Evolutionary conservation across 1,284 basidiomycete species (phyloP).

Genomic region (Sanghuangporus sanghuang): DNA sequence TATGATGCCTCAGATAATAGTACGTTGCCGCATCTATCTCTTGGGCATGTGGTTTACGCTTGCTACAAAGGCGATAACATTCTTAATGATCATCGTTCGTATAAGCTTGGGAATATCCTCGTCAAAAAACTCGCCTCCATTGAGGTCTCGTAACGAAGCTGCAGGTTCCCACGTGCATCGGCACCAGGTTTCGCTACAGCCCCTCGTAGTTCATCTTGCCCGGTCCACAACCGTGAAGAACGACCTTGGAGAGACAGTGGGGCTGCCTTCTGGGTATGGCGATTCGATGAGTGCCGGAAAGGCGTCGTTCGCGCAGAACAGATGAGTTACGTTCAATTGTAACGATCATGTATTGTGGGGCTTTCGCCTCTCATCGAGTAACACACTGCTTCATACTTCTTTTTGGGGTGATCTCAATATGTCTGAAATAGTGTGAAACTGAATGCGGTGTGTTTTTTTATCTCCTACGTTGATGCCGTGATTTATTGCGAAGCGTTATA

Average conservation of each 20-base stretch:
- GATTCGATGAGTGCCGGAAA: not conserved
- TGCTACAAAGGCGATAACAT: slow-evolving; percentile 26
- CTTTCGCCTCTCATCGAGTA: not conserved
- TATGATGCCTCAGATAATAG: slow-evolving; percentile 24
- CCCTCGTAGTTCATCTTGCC: not conserved
- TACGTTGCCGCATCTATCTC: not conserved
- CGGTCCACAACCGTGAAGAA: not conserved
- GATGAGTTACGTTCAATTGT: not conserved
- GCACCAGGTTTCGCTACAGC: not conserved
- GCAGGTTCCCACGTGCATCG: not conserved
- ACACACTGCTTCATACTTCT: not conserved
- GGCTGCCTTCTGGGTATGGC: not conserved
- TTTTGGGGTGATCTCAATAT: not conserved
- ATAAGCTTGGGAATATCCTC: slow-evolving; percentile 27
- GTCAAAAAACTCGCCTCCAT: not conserved
- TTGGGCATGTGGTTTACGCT: not conserved
- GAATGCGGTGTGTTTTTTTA: not conserved
- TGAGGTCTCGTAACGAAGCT: not conserved
- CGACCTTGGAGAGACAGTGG: not conserved
- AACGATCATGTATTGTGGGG: not conserved
- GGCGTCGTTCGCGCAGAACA: not conserved
- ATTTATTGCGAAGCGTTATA: not conserved
- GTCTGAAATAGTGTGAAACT: not conserved
- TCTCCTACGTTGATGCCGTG: not conserved
- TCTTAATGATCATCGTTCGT: slow-evolving; percentile 33